Percentiles rank a stretch among this genome's conserved stretches.
Evolutionary conservation across 2,329 filamentous ascomycete genomes (phyloP).

Genomic region (Parastagonospora avenae): DNA sequence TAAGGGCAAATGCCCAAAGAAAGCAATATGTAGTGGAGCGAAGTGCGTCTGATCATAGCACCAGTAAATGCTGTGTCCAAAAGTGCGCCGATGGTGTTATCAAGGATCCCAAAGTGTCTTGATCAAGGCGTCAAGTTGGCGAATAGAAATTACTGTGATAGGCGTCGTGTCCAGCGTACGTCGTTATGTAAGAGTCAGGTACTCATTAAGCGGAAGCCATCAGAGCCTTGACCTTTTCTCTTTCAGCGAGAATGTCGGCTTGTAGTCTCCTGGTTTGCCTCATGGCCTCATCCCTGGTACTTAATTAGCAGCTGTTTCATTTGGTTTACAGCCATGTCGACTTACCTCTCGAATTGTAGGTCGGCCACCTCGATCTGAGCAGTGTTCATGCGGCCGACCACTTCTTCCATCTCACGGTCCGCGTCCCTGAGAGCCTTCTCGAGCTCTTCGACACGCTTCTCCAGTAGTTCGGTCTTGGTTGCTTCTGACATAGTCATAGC

Average conservation of each 20-base stretch:
- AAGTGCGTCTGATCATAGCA: constrained; percentile 25
- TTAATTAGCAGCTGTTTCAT: constrained; percentile 13
- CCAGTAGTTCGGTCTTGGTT: constrained; percentile 74
- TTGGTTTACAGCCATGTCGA: background rate
- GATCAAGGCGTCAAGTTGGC: constrained; percentile 4
- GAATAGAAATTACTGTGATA: constrained; percentile 16
- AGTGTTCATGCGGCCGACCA: constrained; percentile 79
- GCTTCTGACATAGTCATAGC: constrained; percentile 68
- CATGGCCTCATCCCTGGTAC: constrained; percentile 69
- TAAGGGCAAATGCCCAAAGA: constrained; percentile 10
- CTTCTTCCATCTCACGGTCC: constrained; percentile 81
- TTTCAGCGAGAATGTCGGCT: constrained; percentile 67
- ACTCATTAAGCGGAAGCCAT: constrained; percentile 38
- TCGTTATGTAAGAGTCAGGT: constrained; percentile 9
- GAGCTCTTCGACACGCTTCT: constrained; percentile 79
- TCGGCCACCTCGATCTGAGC: constrained; percentile 84
- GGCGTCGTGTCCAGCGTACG: constrained; percentile 20
- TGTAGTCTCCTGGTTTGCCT: constrained; percentile 73
- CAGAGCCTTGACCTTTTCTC: constrained; percentile 61
- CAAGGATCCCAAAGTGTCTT: constrained; percentile 9
- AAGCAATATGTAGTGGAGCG: constrained; percentile 14
- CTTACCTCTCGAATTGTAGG: constrained; percentile 70
- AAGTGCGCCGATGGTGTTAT: constrained; percentile 12
- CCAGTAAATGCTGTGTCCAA: constrained; percentile 19
- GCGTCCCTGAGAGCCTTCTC: constrained; percentile 79